Evolutionary conservation across 2,329 filamentous ascomycete species (phyloP), one percentile per base, ranked within the genome.

Genomic region (Pseudohalonectria lignicola): DNA sequence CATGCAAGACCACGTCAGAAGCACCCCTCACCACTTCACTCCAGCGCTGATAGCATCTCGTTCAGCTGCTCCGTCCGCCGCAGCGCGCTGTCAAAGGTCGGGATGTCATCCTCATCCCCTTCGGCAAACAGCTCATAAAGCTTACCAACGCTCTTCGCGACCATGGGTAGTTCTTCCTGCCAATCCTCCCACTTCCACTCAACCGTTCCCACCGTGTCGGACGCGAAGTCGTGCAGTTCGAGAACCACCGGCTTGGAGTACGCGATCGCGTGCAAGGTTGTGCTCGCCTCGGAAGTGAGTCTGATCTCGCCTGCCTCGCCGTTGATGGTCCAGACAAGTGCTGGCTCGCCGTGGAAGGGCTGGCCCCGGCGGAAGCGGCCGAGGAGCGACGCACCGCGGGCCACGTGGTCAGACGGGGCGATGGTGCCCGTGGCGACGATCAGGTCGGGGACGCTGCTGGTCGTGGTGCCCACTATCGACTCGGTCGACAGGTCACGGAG

Each of bases 251-350:
- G 23, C 23, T 26, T 12, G 8, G 57, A 51, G 36, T 64, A 57
- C 34, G 60, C 40, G 16, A 13, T 29, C 3, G 43, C 40, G 23
- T 41, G 53, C 13, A 60, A 40, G 0, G 44, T 21, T 0, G 53
- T 44, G 0, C 56, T 56, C 0, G 46, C 50, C 5, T 43, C 41
- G 0, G 57, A 50, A 0, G 52, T 54, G 1, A 72, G 46, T 12
- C 63, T 53, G 4, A 74, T 55, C 51, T 74, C 69, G 1, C 69
- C 70, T 43, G 62, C 64, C 37, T 69, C 63, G 16, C 73, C 71
- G 32, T 64, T 56, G 29, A 78, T 63, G 6, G 56, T 61, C 67
- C 71, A 76, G 1, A 62, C 50, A 0, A 71, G 48, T 2, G 54
- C 57, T 0, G 66, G 59, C 0, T 66, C 62, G 1, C 57, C 64